These are phyloP conservation scores for Paxillus involutus DNA, from an alignment of 768 basidiomycete species.

Conservation along the genomic window DNA sequence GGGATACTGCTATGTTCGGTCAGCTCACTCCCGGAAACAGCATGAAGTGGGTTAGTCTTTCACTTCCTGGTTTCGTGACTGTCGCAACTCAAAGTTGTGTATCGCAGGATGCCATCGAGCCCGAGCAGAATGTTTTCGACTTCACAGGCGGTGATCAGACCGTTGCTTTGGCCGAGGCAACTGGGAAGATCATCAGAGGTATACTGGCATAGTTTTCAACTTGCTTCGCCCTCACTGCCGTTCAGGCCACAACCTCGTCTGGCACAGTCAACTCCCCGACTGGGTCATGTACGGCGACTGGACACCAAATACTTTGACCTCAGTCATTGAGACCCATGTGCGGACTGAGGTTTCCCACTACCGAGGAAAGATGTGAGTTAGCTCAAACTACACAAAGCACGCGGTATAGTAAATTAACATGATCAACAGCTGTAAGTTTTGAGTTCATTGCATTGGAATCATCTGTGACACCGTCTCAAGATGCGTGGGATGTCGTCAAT, in stretches of 20 bases:
- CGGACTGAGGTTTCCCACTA: slow-evolving; percentile 16
- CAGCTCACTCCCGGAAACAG: slow-evolving; percentile 20
- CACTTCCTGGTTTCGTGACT: neutral
- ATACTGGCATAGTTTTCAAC: neutral
- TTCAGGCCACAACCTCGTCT: slow-evolving; percentile 21
- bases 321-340: slow-evolving; percentile 17
- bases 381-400: neutral
- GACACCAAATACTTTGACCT: slow-evolving; percentile 11
- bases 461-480: slow-evolving; percentile 4
- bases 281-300: slow-evolving; percentile 17
- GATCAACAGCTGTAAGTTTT: slow-evolving; percentile 12
- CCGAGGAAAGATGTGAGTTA: slow-evolving; percentile 11
- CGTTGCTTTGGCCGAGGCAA: slow-evolving; percentile 16
- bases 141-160: slow-evolving; percentile 22
- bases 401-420: neutral
- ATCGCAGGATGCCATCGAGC: slow-evolving; percentile 20
- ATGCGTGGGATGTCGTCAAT: slow-evolving; percentile 23
- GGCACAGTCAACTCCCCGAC: slow-evolving; percentile 14
- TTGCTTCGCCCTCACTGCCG: neutral
- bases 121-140: slow-evolving; percentile 23
- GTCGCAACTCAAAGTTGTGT: neutral
- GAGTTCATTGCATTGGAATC: neutral
- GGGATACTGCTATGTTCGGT: slow-evolving; percentile 12
- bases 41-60: slow-evolving; percentile 20
- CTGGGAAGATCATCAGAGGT: slow-evolving; percentile 21